Conservation (phyloP, 140 eudicot genomes). For the Cichorium intybus region DNA sequence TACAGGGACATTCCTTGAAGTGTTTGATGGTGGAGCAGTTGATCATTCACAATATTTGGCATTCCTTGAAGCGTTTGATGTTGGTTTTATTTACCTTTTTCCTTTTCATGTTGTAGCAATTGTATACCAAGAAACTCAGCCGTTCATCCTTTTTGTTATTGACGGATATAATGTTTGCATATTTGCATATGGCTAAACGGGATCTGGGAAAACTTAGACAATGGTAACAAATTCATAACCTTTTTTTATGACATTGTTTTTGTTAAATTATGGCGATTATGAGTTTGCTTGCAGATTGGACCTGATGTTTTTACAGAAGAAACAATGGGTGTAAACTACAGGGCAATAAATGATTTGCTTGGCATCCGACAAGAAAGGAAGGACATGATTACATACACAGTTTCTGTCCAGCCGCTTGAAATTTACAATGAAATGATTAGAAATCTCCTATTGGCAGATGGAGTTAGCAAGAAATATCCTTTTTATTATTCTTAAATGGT, state of each 20-base stretch:
- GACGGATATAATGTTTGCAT: conserved; percentile 97
- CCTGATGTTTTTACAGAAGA: conserved; percentile 69
- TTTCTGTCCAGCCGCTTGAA: conserved; percentile 91
- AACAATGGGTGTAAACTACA: conserved; percentile 76
- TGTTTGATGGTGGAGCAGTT: too few species aligned
- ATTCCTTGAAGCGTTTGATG: too few species aligned
- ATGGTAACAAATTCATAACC: conserved; percentile 45
- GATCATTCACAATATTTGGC: too few species aligned
- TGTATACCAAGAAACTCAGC: conserved; percentile 82
- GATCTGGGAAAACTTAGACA: conserved; percentile 92
- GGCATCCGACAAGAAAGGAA: conserved; percentile 68
- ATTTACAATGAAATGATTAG: conserved; percentile 91
- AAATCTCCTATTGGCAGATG: conserved; percentile 74
- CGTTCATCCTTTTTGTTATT: conserved; percentile 91
- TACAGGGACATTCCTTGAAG: too few species aligned
- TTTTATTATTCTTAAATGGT: not conserved
- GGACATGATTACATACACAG: conserved; percentile 49
- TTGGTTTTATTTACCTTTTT: not conserved
- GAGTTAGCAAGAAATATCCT: conserved; percentile 80
- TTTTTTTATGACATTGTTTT: not conserved
- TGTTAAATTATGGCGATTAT: not conserved
- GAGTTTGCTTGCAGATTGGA: conserved; percentile 53
- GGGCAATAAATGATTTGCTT: conserved; percentile 83
- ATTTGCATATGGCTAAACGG: conserved; percentile 98
- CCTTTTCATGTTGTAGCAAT: conserved; percentile 36